phyloP scores from a whole-genome alignment of 73 alveolate species.

The Paramecium sexaurelia region DNA sequence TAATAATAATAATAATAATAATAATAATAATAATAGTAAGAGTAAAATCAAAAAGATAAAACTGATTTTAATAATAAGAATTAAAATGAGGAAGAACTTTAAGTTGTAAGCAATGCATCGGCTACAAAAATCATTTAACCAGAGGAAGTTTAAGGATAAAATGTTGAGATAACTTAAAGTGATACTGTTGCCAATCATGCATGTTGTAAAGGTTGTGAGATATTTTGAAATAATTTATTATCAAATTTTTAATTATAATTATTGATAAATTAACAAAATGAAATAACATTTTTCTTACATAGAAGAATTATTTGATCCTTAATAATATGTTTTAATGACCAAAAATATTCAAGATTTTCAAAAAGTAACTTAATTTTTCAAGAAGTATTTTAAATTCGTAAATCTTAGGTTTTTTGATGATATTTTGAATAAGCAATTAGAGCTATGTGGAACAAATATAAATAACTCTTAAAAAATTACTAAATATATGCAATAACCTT shows the following conservation, averaged over 20 bases:
- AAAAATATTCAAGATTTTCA: neutral
- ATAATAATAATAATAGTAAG: neutral
- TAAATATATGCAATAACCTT: neutral
- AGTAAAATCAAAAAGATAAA: neutral
- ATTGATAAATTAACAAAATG: neutral
- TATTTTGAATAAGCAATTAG: conserved; percentile 5
- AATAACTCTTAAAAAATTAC: neutral
- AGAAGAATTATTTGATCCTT: neutral
- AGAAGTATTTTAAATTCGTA: neutral
- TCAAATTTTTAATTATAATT: neutral
- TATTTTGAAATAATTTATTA: neutral
- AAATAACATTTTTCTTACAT: neutral
- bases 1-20: neutral
- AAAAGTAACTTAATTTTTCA: neutral
- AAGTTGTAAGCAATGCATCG: neutral
- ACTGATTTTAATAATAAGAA: neutral
- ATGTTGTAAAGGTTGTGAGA: neutral
- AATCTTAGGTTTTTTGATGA: conserved; percentile 7
- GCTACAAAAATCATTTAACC: conserved; percentile 1
- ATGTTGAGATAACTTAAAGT: neutral
- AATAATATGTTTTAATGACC: neutral
- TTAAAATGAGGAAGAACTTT: neutral
- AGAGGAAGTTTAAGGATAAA: neutral
- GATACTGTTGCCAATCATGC: conserved; percentile 17
- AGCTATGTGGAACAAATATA: neutral